Conservation (phyloP, 1,284 basidiomycete genomes). For the Marasmius fiardii region DNA sequence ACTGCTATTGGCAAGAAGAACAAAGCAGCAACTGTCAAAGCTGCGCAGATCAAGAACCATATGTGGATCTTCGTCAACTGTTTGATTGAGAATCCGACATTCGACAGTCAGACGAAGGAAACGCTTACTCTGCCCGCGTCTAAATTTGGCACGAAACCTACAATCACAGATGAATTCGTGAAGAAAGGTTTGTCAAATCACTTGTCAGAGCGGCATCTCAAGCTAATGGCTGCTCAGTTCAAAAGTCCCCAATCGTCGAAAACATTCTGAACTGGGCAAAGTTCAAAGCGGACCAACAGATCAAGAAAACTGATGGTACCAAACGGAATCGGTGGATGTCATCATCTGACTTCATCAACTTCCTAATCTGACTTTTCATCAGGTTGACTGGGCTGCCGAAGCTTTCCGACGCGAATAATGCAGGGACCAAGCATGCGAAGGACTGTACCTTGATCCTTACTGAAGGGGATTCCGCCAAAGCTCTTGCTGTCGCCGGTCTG, state of each 20-base stretch:
- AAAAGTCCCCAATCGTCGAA: conserved; percentile 90
- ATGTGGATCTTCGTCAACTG: conserved; percentile 99
- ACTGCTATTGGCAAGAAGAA: conserved; percentile 93
- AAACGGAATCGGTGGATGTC: conserved; percentile 77
- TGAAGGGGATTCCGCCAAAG: conserved; percentile 99
- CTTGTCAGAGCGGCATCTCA: conserved; percentile 1
- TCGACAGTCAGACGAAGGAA: conserved; percentile 99
- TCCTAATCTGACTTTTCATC: conserved; percentile 5
- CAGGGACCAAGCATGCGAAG: conserved; percentile 79
- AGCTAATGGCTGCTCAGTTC: conserved; percentile 47
- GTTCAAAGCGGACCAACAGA: conserved; percentile 93
- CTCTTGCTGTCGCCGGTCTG: conserved; percentile 92
- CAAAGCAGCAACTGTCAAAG: conserved; percentile 90
- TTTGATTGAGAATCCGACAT: conserved; percentile 96
- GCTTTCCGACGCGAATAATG: conserved; percentile 97
- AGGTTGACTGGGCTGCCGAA: conserved; percentile 91
- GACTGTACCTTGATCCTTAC: conserved; percentile 96
- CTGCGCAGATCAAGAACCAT: conserved; percentile 93
- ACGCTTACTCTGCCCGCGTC: conserved; percentile 85
- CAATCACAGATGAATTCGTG: conserved; percentile 87
- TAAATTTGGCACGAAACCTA: conserved; percentile 90
- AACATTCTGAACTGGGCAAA: conserved; percentile 94
- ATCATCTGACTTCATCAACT: conserved; percentile 1
- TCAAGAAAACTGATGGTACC: conserved; percentile 95
- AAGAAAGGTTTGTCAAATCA: conserved; percentile 75